Percentiles rank a stretch among this genome's conserved stretches.
Conservation (phyloP, 768 basidiomycete species). For the Kwoniella shandongensis region DNA sequence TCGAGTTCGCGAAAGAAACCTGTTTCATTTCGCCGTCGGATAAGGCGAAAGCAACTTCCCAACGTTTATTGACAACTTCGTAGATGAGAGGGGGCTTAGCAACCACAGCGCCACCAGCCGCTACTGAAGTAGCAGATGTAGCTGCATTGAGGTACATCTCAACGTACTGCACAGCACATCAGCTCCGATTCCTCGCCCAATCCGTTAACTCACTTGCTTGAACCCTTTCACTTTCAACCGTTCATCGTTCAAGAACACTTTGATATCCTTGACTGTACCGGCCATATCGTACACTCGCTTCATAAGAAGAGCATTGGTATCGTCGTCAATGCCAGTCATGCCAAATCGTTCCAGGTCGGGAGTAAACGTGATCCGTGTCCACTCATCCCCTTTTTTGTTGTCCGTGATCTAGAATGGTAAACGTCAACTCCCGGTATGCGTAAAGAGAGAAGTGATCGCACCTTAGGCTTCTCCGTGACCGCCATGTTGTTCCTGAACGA, state of each 20-base stretch:
- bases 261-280: constrained; percentile 88
- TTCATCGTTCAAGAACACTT: constrained; percentile 90
- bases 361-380: constrained; percentile 85
- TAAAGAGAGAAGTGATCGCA: too few relatives aligned
- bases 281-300: constrained; percentile 97
- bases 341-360: constrained; percentile 91
- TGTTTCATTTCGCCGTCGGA: constrained; percentile 91
- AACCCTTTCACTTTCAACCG: constrained; percentile 89
- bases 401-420: constrained; percentile 74
- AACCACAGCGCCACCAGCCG: constrained; percentile 75
- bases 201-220: constrained; percentile 58
- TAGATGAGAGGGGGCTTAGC: constrained; percentile 76
- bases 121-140: constrained; percentile 66
- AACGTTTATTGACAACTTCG: constrained; percentile 75
- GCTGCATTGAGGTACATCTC: constrained; percentile 85
- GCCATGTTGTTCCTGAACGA: constrained; percentile 93
- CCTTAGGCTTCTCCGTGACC: constrained; percentile 76
- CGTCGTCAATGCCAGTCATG: constrained; percentile 83
- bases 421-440: too few relatives aligned
- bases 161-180: constrained; percentile 66
- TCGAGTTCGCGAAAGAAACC: constrained; percentile 96
- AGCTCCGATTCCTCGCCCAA: not conserved
- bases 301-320: constrained; percentile 80
- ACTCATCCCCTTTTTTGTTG: constrained; percentile 82
- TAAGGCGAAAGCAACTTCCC: constrained; percentile 93